Percentiles rank a stretch among this genome's conserved stretches.
These are phyloP conservation scores for Poa annua DNA, from an alignment of 176 grass and related monocot species.

Conservation along the genomic window DNA sequence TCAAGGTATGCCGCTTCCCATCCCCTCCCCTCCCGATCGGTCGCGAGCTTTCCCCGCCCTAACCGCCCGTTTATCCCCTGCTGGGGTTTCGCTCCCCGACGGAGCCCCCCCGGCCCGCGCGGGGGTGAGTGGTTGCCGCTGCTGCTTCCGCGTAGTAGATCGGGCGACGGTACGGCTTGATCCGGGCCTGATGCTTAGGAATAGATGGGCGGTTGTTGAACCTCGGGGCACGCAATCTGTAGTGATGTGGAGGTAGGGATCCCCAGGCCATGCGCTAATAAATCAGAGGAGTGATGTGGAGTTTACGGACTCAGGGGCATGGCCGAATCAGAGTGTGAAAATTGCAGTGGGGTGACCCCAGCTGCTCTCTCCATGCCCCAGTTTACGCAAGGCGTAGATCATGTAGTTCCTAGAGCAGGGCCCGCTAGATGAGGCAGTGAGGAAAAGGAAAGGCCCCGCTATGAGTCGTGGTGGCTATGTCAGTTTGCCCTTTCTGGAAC, in stretches of 20 bases:
- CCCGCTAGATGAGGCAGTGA: neutral
- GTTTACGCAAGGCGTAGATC: neutral
- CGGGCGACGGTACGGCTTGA: slow-evolving; percentile 21
- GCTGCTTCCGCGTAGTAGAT: slow-evolving; percentile 29
- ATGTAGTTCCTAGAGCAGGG: neutral
- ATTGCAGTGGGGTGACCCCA: neutral
- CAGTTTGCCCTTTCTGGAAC: neutral
- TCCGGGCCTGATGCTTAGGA: neutral
- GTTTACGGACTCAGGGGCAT: neutral
- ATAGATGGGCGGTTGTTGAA: neutral
- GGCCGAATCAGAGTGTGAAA: neutral
- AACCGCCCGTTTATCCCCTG: neutral
- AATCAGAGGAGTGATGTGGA: neutral
- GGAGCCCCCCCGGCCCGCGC: neutral
- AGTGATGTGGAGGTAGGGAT: neutral
- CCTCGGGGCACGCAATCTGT: neutral
- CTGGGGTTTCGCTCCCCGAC: neutral
- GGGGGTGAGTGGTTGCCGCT: neutral
- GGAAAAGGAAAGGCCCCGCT: neutral
- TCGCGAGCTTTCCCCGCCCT: neutral
- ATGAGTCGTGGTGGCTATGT: neutral
- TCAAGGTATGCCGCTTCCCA: neutral
- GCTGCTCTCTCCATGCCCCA: neutral
- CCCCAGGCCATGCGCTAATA: too few relatives aligned
- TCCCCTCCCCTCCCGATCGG: neutral